phyloP scores from a whole-genome alignment of 257 asterid species.

The Gynochthodes officinalis region DNA sequence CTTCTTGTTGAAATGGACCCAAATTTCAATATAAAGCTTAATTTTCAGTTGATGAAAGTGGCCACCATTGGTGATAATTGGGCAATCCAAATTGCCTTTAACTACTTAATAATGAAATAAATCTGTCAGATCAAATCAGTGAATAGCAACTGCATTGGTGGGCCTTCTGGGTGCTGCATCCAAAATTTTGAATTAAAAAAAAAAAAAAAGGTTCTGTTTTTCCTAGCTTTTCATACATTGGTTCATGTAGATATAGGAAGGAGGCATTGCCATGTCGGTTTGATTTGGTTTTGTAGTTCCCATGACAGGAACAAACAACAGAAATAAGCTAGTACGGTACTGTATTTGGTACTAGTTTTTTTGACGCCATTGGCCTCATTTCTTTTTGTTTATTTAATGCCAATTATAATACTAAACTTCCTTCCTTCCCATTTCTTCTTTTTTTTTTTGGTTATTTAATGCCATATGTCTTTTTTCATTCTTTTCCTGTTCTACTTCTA shows the following conservation, averaged over 20 bases:
- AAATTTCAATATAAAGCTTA: neutral
- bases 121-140: conserved; percentile 2
- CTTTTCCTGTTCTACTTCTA: too few species aligned
- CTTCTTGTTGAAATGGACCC: conserved; percentile 6
- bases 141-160: neutral
- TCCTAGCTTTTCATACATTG: neutral
- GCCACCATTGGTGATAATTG: neutral
- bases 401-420: neutral
- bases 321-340: neutral
- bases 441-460: too few species aligned
- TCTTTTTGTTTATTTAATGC: neutral
- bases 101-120: neutral
- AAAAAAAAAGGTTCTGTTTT: too few species aligned
- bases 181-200: too few species aligned
- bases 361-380: neutral
- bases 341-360: neutral
- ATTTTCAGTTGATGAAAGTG: too few species aligned
- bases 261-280: neutral
- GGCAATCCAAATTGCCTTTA: neutral
- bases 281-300: conserved; percentile 14
- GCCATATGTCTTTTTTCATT: neutral
- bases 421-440: neutral
- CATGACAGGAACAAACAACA: conserved; percentile 15
- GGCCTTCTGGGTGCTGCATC: neutral
- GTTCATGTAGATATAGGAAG: neutral